Evolutionary conservation across 495 filamentous ascomycete genomes (phyloP).

Genomic region (Penicillium mononematosum): DNA sequence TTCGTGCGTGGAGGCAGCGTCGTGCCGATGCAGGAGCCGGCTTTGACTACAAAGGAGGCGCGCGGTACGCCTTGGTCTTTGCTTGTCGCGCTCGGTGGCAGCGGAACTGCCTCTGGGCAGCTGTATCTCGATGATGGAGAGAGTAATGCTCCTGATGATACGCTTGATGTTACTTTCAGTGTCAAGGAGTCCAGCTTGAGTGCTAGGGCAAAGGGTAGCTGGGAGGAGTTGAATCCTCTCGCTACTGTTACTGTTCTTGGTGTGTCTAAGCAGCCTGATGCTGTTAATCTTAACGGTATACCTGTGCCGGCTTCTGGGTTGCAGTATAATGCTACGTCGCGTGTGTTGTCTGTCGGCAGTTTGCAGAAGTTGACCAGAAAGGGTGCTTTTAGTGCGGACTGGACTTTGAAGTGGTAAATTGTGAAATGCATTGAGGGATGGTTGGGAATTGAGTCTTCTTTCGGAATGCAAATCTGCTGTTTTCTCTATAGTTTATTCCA

Average conservation of each 20-base stretch:
- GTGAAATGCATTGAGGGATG: not conserved
- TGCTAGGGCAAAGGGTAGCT: conserved; percentile 51
- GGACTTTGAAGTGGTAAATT: conserved; percentile 57
- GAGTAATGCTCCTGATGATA: conserved; percentile 58
- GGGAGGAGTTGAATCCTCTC: conserved; percentile 59
- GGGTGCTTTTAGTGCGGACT: conserved; percentile 58
- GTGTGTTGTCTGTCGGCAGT: conserved; percentile 50
- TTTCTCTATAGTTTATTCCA: not conserved
- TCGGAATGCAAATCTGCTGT: not conserved
- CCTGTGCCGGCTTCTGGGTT: conserved; percentile 41
- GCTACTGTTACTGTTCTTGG: conserved; percentile 68
- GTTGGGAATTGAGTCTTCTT: not conserved
- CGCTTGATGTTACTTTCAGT: conserved; percentile 58
- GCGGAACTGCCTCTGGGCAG: conserved; percentile 60
- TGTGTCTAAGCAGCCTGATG: conserved; percentile 40
- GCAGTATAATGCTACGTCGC: conserved; percentile 46
- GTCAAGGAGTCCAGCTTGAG: conserved; percentile 46
- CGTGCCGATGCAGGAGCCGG: conserved; percentile 69
- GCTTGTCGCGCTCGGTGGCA: conserved; percentile 57
- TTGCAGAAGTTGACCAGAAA: conserved; percentile 47
- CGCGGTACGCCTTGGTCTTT: conserved; percentile 69
- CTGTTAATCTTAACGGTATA: conserved; percentile 54
- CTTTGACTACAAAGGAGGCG: conserved; percentile 64
- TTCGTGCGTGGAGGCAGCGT: conserved; percentile 70
- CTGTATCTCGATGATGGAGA: conserved; percentile 86